phyloP scores from a whole-genome alignment of 2,329 filamentous ascomycete genomes.

The Beauveria bassiana region DNA sequence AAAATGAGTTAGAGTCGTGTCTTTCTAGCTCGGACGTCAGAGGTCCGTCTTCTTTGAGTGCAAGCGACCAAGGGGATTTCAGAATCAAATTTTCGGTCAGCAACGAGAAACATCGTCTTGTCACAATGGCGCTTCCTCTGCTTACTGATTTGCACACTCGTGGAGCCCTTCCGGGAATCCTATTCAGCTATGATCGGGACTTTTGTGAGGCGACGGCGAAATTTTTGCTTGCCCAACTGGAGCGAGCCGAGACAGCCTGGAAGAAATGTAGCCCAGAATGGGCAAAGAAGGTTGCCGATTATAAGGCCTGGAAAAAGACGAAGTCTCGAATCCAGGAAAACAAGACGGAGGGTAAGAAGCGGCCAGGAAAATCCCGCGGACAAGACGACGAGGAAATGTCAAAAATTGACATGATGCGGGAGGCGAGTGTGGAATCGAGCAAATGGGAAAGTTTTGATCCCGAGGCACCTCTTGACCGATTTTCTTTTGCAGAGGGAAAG shows the following conservation, averaged over 20 bases:
- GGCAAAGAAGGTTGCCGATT: constrained; percentile 51
- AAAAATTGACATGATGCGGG: constrained; percentile 49
- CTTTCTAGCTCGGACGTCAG: not conserved
- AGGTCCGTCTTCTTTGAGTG: too few relatives aligned
- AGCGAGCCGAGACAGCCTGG: constrained; percentile 31
- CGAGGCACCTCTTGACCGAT: constrained; percentile 52
- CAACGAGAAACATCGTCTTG: not conserved
- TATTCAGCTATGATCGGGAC: constrained; percentile 69
- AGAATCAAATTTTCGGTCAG: not conserved
- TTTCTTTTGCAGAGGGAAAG: constrained; percentile 58
- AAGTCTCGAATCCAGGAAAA: constrained; percentile 28
- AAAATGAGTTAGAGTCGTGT: constrained; percentile 34
- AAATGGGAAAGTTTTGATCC: constrained; percentile 61
- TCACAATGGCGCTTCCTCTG: constrained; percentile 37
- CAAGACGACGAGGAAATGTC: constrained; percentile 32
- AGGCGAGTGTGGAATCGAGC: constrained; percentile 48
- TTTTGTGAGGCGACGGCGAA: constrained; percentile 54
- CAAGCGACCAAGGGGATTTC: not conserved
- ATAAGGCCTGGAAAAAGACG: constrained; percentile 48
- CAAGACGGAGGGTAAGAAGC: constrained; percentile 22
- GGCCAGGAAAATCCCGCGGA: constrained; percentile 30
- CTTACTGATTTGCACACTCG: constrained; percentile 53
- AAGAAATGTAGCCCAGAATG: constrained; percentile 51
- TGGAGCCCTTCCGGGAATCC: constrained; percentile 61
- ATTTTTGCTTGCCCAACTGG: constrained; percentile 43